These are phyloP conservation scores for Cladosporium halotolerans DNA, from an alignment of 2,329 filamentous ascomycete genomes.

Conservation along the genomic window DNA sequence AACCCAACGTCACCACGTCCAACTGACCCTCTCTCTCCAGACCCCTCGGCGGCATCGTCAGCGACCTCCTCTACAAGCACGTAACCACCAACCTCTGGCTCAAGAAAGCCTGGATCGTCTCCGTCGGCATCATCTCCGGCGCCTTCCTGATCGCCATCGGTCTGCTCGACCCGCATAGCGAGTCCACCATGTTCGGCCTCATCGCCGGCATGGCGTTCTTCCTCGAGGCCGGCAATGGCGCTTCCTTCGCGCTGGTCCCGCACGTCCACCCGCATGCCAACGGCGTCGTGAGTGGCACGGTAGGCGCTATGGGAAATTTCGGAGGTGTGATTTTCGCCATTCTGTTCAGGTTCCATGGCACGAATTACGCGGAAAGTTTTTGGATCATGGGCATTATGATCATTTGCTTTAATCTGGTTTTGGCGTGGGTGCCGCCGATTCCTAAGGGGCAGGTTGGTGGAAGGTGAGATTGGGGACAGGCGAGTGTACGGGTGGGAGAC, in stretches of 20 bases:
- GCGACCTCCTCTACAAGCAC: constrained; percentile 48
- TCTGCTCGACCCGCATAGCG: constrained; percentile 51
- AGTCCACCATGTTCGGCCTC: constrained; percentile 66
- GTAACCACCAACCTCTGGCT: constrained; percentile 47
- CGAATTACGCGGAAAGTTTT: constrained; percentile 53
- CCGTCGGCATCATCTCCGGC: constrained; percentile 49
- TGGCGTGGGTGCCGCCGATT: constrained; percentile 55
- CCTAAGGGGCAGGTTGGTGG: constrained; percentile 46
- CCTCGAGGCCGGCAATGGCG: constrained; percentile 73
- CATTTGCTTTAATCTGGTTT: constrained; percentile 58
- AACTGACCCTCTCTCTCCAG: constrained; percentile 37
- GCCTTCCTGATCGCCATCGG: constrained; percentile 55
- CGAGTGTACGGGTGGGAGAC: not conserved
- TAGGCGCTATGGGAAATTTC: constrained; percentile 63
- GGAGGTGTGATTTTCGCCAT: constrained; percentile 76
- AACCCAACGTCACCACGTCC: not conserved
- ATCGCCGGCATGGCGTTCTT: constrained; percentile 70
- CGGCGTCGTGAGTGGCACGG: constrained; percentile 63
- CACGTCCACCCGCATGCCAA: constrained; percentile 76
- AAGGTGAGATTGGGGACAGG: constrained; percentile 10
- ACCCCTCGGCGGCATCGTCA: constrained; percentile 51
- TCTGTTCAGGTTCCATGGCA: constrained; percentile 66
- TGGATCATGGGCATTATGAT: constrained; percentile 74
- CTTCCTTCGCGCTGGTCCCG: constrained; percentile 77
- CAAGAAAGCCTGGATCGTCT: constrained; percentile 55